Base-by-base conservation (phyloP, 345 rosid species). In the Brassica carinata region DNA sequence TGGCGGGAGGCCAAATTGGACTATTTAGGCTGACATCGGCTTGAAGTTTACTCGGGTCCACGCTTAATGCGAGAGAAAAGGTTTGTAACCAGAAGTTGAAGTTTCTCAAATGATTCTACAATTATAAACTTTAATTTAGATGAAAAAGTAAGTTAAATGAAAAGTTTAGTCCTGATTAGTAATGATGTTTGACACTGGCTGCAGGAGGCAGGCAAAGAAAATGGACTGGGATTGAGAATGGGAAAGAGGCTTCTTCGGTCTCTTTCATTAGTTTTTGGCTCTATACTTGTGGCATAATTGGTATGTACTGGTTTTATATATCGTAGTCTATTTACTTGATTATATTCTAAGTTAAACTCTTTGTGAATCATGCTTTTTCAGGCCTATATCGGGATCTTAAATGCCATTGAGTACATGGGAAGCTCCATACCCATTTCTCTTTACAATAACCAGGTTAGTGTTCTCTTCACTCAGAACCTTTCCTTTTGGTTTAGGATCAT, bases 191-290 rank as follows among this genome's bases (percentile, higher is more conserved):
- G 71, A 76, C 73, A 69, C 78, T 84, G 78, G 23, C 73, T 89
- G 85, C 91, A 96, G 99, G 98, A 90, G 88, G 97, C 90, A 26
- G 97, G 97, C 40, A 92, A 86, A 87, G 99, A 96, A 66, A 86
- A 82, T 31, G 95, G 94, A 18, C 85, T 90, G 64, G 90, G 88
- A 38, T 27, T 93, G 74, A 85, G 87, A 71, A 89, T 92, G 92
- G 97, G 97, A 83, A 96, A 94, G 81, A 85, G 98, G 29, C 79
- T 94, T 84, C 92, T 96, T 69, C 94, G 97, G 27, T 89, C 98
- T 77, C 96, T 96, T 69, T 92, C 88, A 11, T 75, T 96, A 87
- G 97, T 89, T 74, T 92, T 93, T 71, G 94, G 98, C 73, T 88
- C 91, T 76, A 86, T 96, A 62, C 92, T 94, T 26, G 62, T 91